Percentiles rank a stretch among this genome's conserved stretches.
Conservation (phyloP, 2,329 filamentous ascomycete genomes). For the Hymenoscyphus salicellus region DNA sequence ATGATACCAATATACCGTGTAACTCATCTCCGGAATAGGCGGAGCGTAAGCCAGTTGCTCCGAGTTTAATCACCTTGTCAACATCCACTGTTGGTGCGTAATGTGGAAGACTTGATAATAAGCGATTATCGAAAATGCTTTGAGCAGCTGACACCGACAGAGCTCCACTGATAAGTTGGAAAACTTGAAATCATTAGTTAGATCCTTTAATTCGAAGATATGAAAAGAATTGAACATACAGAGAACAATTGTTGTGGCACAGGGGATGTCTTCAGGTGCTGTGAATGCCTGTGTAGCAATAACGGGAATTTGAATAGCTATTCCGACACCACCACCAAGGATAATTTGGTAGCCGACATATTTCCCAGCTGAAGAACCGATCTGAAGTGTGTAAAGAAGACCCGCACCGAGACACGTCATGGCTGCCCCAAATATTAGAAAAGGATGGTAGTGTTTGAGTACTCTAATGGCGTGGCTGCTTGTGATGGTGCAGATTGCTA, state of each 20-base stretch:
- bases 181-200: conserved; percentile 35
- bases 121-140: conserved; percentile 30
- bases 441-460: conserved; percentile 34
- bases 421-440: conserved; percentile 29
- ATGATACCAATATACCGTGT: conserved; percentile 12
- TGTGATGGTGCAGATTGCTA: conserved; percentile 7
- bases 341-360: conserved; percentile 58
- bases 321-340: conserved; percentile 51
- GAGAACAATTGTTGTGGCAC: conserved; percentile 43
- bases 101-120: conserved; percentile 43
- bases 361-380: conserved; percentile 43
- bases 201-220: not conserved
- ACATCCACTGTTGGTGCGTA: conserved; percentile 39
- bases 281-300: conserved; percentile 33
- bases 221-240: conserved; percentile 2
- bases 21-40: conserved; percentile 40
- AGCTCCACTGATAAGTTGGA: conserved; percentile 24
- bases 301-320: conserved; percentile 46
- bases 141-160: conserved; percentile 23
- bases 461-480: conserved; percentile 19
- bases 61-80: conserved; percentile 35
- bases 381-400: conserved; percentile 50
- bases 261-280: conserved; percentile 35
- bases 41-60: conserved; percentile 40
- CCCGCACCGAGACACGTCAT: conserved; percentile 44